phyloP scores from a whole-genome alignment of 768 basidiomycete genomes.

The Chiua virens region DNA sequence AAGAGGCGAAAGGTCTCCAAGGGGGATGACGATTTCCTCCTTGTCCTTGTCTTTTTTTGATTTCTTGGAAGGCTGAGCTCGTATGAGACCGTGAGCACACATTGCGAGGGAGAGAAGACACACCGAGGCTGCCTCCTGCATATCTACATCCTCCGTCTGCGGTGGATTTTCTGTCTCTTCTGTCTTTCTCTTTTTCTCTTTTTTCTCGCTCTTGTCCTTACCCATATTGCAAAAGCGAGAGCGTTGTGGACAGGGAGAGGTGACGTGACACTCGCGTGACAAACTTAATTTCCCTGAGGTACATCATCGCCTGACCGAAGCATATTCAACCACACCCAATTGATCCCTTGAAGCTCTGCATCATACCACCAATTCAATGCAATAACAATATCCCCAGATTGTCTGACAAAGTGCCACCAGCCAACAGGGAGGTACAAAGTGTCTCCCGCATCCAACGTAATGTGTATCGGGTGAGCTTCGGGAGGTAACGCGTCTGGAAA shows the following conservation, averaged over 20 bases:
- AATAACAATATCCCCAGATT: slow-evolving; percentile 59
- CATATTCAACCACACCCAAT: slow-evolving; percentile 68
- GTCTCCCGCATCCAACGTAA: slow-evolving; percentile 71
- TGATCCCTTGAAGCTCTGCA: slow-evolving; percentile 67
- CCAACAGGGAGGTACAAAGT: slow-evolving; percentile 87
- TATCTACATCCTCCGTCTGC: slow-evolving; percentile 48
- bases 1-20: slow-evolving; percentile 89
- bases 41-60: slow-evolving; percentile 52
- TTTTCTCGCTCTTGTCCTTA: slow-evolving; percentile 78
- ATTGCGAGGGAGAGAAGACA: slow-evolving; percentile 24
- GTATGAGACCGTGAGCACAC: slow-evolving; percentile 23
- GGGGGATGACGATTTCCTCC: slow-evolving; percentile 58
- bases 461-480: slow-evolving; percentile 61
- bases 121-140: slow-evolving; percentile 38
- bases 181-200: slow-evolving; percentile 65
- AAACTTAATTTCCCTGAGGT: slow-evolving; percentile 34
- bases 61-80: slow-evolving; percentile 50
- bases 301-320: slow-evolving; percentile 41
- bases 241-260: neutral
- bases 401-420: slow-evolving; percentile 93
- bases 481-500: slow-evolving; percentile 44
- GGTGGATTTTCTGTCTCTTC: slow-evolving; percentile 26
- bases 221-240: slow-evolving; percentile 41
- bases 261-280: slow-evolving; percentile 25
- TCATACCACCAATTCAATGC: slow-evolving; percentile 93